phyloP scores from a whole-genome alignment of 1,284 basidiomycete genomes.

The Taiwanofungus camphoratus region DNA sequence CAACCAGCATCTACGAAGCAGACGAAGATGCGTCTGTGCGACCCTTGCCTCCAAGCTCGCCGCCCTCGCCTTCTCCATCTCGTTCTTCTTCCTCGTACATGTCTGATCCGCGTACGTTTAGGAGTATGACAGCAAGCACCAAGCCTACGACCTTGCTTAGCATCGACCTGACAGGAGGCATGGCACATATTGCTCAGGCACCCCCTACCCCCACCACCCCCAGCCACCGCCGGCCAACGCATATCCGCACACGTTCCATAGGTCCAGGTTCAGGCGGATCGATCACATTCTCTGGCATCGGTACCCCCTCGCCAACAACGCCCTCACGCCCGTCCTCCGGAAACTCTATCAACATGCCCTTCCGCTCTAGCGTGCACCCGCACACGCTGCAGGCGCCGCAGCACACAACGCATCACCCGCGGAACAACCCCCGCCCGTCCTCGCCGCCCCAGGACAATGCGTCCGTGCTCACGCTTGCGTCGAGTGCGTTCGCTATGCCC shows the following conservation, averaged over 20 bases:
- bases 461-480: conserved; percentile 87
- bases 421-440: conserved; percentile 90
- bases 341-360: conserved; percentile 13
- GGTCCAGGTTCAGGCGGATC: conserved; percentile 48
- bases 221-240: conserved; percentile 43
- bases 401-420: conserved; percentile 87
- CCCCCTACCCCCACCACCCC: conserved; percentile 53
- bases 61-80: conserved; percentile 79
- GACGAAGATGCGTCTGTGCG: conserved; percentile 88
- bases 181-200: conserved; percentile 89
- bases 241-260: conserved; percentile 55
- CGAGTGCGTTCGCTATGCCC: conserved; percentile 79
- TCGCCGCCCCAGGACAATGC: conserved; percentile 90
- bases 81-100: conserved; percentile 75
- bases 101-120: conserved; percentile 73
- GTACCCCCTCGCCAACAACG: conserved; percentile 41
- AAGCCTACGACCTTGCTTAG: conserved; percentile 93
- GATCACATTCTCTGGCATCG: conserved; percentile 64
- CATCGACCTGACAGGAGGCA: conserved; percentile 74
- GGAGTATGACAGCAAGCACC: conserved; percentile 82
- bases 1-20: conserved; percentile 66
- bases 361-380: conserved; percentile 2
- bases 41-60: conserved; percentile 79
- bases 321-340: conserved; percentile 43
- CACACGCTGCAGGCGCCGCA: conserved; percentile 69